phyloP scores from a whole-genome alignment of 345 rosid species.

The Eucalyptus coolabah region DNA sequence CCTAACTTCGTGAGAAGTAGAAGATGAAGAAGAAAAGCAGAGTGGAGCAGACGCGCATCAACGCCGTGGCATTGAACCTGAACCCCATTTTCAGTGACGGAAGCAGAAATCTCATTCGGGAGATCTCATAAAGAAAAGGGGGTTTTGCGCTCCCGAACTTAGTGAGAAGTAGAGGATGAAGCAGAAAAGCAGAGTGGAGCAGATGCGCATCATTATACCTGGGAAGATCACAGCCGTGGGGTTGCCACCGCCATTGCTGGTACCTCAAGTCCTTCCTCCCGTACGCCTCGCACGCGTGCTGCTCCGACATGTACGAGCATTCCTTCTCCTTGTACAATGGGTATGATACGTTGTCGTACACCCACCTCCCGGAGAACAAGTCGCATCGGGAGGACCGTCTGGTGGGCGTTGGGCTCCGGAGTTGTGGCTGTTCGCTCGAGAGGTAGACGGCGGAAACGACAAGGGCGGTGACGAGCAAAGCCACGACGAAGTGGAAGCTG shows the following conservation, averaged over 20 bases:
- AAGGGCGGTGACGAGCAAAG: slow-evolving; percentile 37
- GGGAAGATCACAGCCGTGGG: slow-evolving; percentile 69
- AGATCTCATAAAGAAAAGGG: background rate
- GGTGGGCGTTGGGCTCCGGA: background rate
- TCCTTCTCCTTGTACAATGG: slow-evolving; percentile 73
- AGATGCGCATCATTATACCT: slow-evolving; percentile 19
- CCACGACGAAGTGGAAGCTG: slow-evolving; percentile 54
- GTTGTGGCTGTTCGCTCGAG: background rate
- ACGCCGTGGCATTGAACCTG: slow-evolving; percentile 66
- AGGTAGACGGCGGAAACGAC: slow-evolving; percentile 28
- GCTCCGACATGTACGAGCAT: slow-evolving; percentile 68
- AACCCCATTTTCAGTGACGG: background rate
- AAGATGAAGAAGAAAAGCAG: too few relatives aligned
- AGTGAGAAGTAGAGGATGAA: background rate
- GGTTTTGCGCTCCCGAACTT: background rate
- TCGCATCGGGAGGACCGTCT: slow-evolving; percentile 16
- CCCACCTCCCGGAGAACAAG: slow-evolving; percentile 74
- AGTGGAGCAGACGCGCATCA: background rate
- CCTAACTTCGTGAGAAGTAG: background rate
- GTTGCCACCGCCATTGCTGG: slow-evolving; percentile 87
- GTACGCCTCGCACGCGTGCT: slow-evolving; percentile 68
- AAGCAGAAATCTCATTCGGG: background rate
- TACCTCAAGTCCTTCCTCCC: slow-evolving; percentile 66
- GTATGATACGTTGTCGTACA: slow-evolving; percentile 46
- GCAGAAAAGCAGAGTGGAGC: background rate